phyloP scores from a whole-genome alignment of 768 basidiomycete genomes.

The Naematelia aurantialba region DNA sequence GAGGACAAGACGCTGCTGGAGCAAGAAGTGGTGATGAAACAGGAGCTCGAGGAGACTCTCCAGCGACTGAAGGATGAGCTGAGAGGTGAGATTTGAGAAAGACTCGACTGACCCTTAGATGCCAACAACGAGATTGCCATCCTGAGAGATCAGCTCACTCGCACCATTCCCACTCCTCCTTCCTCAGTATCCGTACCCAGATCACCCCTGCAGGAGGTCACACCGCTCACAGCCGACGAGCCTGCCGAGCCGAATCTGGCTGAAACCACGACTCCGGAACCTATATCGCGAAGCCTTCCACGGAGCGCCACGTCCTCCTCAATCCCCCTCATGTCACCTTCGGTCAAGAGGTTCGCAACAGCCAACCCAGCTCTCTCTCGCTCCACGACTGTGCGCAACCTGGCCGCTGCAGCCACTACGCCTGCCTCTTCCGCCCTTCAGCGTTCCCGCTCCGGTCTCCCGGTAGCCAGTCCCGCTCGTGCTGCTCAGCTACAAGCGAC shows the following conservation, averaged over 20 bases:
- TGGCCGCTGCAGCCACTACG: conserved; percentile 16
- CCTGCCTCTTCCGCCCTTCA: conserved; percentile 22
- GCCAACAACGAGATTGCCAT: conserved; percentile 78
- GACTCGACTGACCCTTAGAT: conserved; percentile 56
- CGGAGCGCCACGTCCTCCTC: conserved; percentile 19
- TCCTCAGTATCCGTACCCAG: conserved; percentile 27
- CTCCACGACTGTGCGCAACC: conserved; percentile 36
- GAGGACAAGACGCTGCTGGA: conserved; percentile 98
- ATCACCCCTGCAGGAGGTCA: conserved; percentile 28
- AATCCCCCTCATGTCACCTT: conserved; percentile 18
- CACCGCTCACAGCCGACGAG: conserved; percentile 17
- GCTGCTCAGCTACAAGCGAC: conserved; percentile 2
- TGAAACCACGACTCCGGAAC: conserved; percentile 1
- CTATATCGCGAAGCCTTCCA: conserved; percentile 6
- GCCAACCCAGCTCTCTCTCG: conserved; percentile 20
- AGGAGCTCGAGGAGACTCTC: conserved; percentile 79
- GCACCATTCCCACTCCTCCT: conserved; percentile 33
- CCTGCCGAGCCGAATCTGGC: conserved; percentile 12
- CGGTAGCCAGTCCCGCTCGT: conserved; percentile 18
- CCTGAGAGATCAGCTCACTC: conserved; percentile 66
- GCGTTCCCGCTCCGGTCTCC: conserved; percentile 12
- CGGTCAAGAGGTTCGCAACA: conserved; percentile 14
- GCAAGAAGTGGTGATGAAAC: conserved; percentile 88
- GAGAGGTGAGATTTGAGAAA: conserved; percentile 62
- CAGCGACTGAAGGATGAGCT: conserved; percentile 91